Evolutionary conservation across 768 basidiomycete species (phyloP), one percentile per base, ranked within the genome.

Genomic region (Podaxis sp.): DNA sequence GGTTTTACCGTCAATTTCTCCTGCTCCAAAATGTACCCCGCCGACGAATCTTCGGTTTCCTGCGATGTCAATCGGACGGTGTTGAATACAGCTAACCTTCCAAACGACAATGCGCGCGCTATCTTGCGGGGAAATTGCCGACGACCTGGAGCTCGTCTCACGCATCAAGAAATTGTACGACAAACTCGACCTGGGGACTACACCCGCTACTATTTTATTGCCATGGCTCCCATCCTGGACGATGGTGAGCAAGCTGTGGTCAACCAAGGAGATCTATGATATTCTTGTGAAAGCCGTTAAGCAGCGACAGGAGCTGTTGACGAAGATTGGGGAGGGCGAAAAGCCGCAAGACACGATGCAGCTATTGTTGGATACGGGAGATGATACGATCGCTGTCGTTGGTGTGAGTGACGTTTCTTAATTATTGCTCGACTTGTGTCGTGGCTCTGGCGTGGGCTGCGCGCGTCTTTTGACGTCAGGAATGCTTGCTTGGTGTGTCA

Each of bases 141-240:
- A 88, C 64, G 83, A 91, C 67, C 75, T 84, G 38, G 77, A 67
- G 23, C 73, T 82, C 55, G 90, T 90, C 63, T 73, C 77, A 47
- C 85, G 83, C 21, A 79, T 91, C 61, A 86, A 85, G 68, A 68
- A 68, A 53, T 74, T 91, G 54, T 91, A 91, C 66, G 87, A 90
- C 67, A 76, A 72, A 37, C 77, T 92, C 57, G 90, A 92, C 66
- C 74, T 74, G 16, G 85, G 85, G 48, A 90, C 88, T 2, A 91
- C 90, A 0, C 88, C 89, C 0, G 80, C 85, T 1, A 87, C 86
- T 2, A 79, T 92, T 58, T 79, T 92, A 14, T 72, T 90, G 32
- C 90, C 90, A 38, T 91, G 90, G 90, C 73, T 91, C 52, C 90
- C 90, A 7, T 83, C 81, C 48, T 86, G 85, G 3, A 86, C 87